These are phyloP conservation scores for Phialophora expanda DNA, from an alignment of 2,329 filamentous ascomycete species.

Conservation along the genomic window DNA sequence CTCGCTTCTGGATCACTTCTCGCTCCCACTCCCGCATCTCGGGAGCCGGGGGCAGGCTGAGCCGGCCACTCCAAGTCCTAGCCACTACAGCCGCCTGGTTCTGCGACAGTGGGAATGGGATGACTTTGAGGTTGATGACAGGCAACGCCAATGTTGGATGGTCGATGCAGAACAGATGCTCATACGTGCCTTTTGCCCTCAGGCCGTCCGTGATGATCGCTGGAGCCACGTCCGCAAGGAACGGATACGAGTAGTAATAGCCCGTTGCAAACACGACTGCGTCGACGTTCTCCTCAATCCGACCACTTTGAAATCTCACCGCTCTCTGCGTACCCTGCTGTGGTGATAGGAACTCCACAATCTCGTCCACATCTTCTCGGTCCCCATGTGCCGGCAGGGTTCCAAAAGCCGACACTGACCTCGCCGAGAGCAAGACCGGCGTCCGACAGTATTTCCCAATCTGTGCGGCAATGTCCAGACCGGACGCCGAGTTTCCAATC, in stretches of 20 bases:
- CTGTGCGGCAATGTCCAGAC: conserved; percentile 80
- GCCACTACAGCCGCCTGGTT: conserved; percentile 78
- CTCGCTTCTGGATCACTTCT: conserved; percentile 41
- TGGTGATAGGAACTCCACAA: conserved; percentile 59
- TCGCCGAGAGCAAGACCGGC: conserved; percentile 68
- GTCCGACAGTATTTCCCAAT: conserved; percentile 65
- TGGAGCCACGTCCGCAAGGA: conserved; percentile 52
- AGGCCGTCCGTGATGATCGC: conserved; percentile 69
- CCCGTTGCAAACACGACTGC: conserved; percentile 85
- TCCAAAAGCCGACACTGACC: conserved; percentile 52
- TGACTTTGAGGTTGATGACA: conserved; percentile 76
- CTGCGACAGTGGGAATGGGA: conserved; percentile 84
- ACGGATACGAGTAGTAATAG: conserved; percentile 84
- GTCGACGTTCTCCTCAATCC: conserved; percentile 71
- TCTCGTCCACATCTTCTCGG: conserved; percentile 64
- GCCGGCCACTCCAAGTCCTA: conserved; percentile 73
- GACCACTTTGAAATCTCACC: conserved; percentile 70
- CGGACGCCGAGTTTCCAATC: conserved; percentile 83
- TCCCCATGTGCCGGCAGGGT: conserved; percentile 44
- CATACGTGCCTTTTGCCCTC: conserved; percentile 73
- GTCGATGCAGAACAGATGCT: conserved; percentile 76
- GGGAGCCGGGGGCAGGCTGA: conserved; percentile 65
- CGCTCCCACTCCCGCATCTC: conserved; percentile 65
- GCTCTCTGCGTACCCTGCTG: conserved; percentile 58
- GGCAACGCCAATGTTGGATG: conserved; percentile 81